phyloP scores from a whole-genome alignment of 2,329 filamentous ascomycete genomes.

The Microcyclospora pomicola region DNA sequence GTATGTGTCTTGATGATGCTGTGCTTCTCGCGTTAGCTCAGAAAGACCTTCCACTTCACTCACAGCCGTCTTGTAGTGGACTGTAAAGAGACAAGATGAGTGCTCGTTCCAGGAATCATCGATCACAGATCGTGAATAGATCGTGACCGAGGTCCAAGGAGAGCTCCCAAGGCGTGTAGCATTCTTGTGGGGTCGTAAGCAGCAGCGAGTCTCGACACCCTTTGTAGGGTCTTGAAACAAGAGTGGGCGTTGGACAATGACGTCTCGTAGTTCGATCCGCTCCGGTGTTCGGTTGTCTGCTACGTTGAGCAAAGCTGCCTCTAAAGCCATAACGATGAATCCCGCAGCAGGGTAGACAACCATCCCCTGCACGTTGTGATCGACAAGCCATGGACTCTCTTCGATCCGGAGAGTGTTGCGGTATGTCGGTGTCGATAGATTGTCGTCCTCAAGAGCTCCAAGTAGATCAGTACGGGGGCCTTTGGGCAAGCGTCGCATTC shows the following conservation, averaged over 20 bases:
- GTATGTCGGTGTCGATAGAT: constrained; percentile 11
- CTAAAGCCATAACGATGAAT: constrained; percentile 8
- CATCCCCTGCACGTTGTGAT: constrained; percentile 7
- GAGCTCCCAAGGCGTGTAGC: no score
- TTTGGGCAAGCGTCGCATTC: constrained; percentile 4
- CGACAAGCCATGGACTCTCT: constrained; percentile 14
- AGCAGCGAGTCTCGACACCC: constrained; percentile 38
- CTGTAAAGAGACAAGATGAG: no score
- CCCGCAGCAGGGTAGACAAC: constrained; percentile 9
- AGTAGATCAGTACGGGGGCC: constrained; percentile 20
- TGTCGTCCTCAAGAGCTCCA: constrained; percentile 10
- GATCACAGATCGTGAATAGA: no score
- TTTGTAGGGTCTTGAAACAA: constrained; percentile 34
- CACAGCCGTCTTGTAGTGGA: no score
- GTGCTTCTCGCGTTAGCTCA: no score
- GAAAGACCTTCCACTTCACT: no score
- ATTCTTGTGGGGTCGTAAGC: no score
- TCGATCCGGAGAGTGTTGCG: constrained; percentile 10
- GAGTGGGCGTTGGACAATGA: constrained; percentile 39
- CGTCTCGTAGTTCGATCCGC: constrained; percentile 33
- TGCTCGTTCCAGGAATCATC: no score
- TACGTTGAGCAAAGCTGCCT: constrained; percentile 7
- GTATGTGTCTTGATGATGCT: no score
- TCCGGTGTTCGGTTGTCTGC: no score
- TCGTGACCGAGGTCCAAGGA: no score